These are phyloP conservation scores for Teunomyces tritomae DNA, from an alignment of 805 yeast genomes.

Conservation along the genomic window DNA sequence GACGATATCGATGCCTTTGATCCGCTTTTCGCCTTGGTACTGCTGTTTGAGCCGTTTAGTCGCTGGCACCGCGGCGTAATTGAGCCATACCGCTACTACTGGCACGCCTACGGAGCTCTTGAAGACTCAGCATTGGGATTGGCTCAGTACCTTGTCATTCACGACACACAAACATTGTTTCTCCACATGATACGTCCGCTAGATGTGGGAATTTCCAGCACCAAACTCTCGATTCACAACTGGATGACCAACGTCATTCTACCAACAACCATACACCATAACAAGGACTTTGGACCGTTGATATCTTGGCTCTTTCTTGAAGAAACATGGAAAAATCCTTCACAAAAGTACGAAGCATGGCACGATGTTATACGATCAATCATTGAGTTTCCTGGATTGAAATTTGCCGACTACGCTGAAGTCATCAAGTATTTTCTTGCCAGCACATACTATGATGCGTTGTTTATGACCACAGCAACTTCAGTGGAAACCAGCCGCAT, in stretches of 20 bases:
- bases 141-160: conserved; percentile 14
- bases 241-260: conserved; percentile 30
- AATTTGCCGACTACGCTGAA: conserved; percentile 8
- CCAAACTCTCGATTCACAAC: conserved; percentile 13
- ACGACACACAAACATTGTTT: conserved; percentile 16
- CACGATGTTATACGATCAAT: conserved; percentile 14
- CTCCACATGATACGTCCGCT: conserved; percentile 24
- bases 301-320: conserved; percentile 21
- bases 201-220: conserved; percentile 7
- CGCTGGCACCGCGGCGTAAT: conserved; percentile 29
- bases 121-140: conserved; percentile 8
- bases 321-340: not conserved
- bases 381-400: conserved; percentile 6
- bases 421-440: conserved; percentile 20
- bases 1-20: conserved; percentile 16
- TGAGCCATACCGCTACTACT: conserved; percentile 28
- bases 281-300: conserved; percentile 23
- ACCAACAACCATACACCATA: conserved; percentile 23
- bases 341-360: conserved; percentile 22
- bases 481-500: conserved; percentile 27
- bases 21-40: conserved; percentile 12
- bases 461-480: conserved; percentile 11
- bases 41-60: conserved; percentile 15
- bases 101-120: conserved; percentile 22
- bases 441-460: conserved; percentile 21